Base-by-base conservation (phyloP, 371 early-diverging fungal genomes). In the Rhizomucor pusillus region DNA sequence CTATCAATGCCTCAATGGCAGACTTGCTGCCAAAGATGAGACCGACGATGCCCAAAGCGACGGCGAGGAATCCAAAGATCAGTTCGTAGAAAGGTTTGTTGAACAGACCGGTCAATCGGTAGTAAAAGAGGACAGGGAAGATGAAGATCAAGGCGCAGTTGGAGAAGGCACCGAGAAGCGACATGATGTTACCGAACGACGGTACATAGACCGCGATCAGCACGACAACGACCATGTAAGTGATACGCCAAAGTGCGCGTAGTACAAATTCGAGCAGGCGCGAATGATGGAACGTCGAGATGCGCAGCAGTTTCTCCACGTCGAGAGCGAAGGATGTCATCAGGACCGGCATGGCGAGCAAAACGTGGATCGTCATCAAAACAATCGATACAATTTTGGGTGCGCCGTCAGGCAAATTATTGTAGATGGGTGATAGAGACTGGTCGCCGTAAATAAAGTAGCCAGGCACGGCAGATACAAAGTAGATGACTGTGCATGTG, bases 311-410 rank as follows among this genome's bases (percentile, higher is more conserved):
- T 13, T 75, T 65, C 59, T 90, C 90, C 18, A 86, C 68, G 59
- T 90, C 88, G 18, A 86, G 60, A 29, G 90, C 82, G 53, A 95
- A 88, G 1, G 92, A 84, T 0, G 92, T 91, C 59, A 93, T 63
- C 49, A 92, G 70, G 20, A 93, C 80, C 6, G 94, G 95, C 36
- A 88, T 82, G 18, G 94, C 92, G 23, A 92, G 67, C 12, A 93
- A 60, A 20, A 93, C 88, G 55, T 93, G 93, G 16, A 86, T 75
- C 0, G 92, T 90, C 54, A 93, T 88, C 56, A 92, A 81, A 40
- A 86, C 79, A 47, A 85, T 81, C 5, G 92, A 81, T 14, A 82
- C 77, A 3, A 77, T 70, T n/a, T 86, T 79, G 6, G 84, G 62
- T 13, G 77, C 62, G 5, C 87, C 87, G 2, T 69, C 54, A 13